Evolutionary conservation across 1,284 basidiomycete genomes (phyloP), one percentile per base, ranked within the genome.

Genomic region (Cystobasidium pallidum): DNA sequence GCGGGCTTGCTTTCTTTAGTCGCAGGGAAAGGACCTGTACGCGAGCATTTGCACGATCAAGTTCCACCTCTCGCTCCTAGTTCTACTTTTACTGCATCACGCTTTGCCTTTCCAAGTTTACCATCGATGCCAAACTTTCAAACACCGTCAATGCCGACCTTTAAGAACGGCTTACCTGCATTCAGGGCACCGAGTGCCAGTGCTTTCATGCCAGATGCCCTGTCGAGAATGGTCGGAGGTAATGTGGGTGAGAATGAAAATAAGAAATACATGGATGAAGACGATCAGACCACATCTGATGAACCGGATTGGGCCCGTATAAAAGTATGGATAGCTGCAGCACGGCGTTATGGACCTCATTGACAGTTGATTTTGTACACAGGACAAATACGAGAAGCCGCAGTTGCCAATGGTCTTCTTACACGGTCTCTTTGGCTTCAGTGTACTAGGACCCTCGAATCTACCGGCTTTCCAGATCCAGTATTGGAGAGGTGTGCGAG

Each of bases 401-500:
- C 85, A 86, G 74, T 86, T 92, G 76, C 94, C 94, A 0, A 82
- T 96, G 55, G 89, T 97, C 2, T 95, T 97, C 80, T 95, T 93
- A 76, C 94, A 97, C 78, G 94, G 94, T 8, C 85, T 96, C 1
- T 85, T 96, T 1, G 77, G 79, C 0, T 82, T 82, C 65, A 78
- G 79, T 62, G 67, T 77, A 21, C 63, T 81, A 26, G 78, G 79
- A 1, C 78, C 79, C 0, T 64, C 86, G 1, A 81, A 87, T 19
- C 88, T 92, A 71, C 88, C 90, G 11, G 88, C 90, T 2, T 78
- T 97, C 30, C 88, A 93, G 78, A 91, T 98, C 58, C 86, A 88
- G 3, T 93, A 98, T 80, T 98, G 94, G 94, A 86, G 94, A 45
- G 94, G 94, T 2, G 94, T 97, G 75, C 89, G 89, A 77, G 91